phyloP scores from a whole-genome alignment of 2,329 filamentous ascomycete genomes.

The Botrytis squamosa region DNA sequence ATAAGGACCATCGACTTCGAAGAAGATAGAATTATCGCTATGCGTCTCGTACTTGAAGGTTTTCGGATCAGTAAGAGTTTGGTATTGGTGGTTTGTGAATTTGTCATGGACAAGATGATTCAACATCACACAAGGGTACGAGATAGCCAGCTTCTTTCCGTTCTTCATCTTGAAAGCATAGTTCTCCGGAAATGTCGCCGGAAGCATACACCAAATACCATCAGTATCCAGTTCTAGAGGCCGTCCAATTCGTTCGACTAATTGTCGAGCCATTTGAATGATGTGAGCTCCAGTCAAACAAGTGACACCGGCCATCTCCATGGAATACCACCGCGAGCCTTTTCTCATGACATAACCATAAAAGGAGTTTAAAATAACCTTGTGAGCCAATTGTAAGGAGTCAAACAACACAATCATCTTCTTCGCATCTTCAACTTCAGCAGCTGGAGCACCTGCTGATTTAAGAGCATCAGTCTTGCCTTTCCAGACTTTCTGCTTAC shows the following conservation, averaged over 20 bases:
- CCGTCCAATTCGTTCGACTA: conserved; percentile 89
- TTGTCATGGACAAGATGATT: conserved; percentile 93
- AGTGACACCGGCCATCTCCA: conserved; percentile 99
- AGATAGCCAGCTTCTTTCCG: conserved; percentile 94
- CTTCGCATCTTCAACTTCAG: conserved; percentile 88
- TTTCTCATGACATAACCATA: conserved; percentile 99
- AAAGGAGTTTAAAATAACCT: conserved; percentile 98
- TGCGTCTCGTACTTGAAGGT: conserved; percentile 93
- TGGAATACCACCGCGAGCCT: conserved; percentile 96
- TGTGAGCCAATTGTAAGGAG: conserved; percentile 93
- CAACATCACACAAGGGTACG: conserved; percentile 98
- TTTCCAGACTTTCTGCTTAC: conserved; percentile 97
- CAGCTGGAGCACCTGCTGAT: conserved; percentile 69
- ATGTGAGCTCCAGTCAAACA: conserved; percentile 95
- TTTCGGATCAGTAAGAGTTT: conserved; percentile 75
- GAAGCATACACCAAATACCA: conserved; percentile 99
- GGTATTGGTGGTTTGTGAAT: conserved; percentile 97
- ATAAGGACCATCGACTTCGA: conserved; percentile 97
- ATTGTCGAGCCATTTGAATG: conserved; percentile 90
- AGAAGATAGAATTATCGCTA: conserved; percentile 99
- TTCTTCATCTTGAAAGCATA: conserved; percentile 92
- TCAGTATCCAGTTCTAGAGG: conserved; percentile 95
- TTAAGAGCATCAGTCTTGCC: conserved; percentile 89
- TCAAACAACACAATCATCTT: conserved; percentile 99
- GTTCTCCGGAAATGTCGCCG: conserved; percentile 93